phyloP scores from a whole-genome alignment of 805 yeast genomes.

The Candida adriatica region DNA sequence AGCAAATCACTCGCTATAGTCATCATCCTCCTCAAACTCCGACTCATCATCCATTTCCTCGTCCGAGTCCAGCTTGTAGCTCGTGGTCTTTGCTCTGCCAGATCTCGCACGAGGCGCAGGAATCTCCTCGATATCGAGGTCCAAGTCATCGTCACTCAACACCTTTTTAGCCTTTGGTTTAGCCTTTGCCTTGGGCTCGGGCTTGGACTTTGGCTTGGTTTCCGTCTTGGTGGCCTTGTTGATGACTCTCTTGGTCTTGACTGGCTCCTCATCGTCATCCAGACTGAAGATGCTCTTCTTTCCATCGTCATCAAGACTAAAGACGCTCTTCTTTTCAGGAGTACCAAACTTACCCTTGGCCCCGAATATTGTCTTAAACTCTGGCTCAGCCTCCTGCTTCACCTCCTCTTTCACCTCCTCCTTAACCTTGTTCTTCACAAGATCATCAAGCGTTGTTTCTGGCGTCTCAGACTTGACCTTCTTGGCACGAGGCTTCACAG shows the following conservation, averaged over 20 bases:
- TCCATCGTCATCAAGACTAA: conserved; percentile 3
- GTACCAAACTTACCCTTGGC: conserved; percentile 25
- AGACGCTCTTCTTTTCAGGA: conserved; percentile 10
- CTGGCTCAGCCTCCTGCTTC: conserved; percentile 16
- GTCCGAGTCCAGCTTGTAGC: conserved; percentile 7
- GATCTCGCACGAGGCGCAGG: conserved; percentile 14
- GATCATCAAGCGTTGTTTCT: neutral
- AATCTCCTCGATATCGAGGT: conserved; percentile 6
- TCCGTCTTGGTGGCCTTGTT: conserved; percentile 11
- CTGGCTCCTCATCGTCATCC: conserved; percentile 5
- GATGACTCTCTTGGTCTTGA: conserved; percentile 6
- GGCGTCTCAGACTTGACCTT: conserved; percentile 13
- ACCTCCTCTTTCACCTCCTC: conserved; percentile 11
- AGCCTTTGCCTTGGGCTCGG: conserved; percentile 1
- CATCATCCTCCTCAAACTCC: conserved; percentile 11
- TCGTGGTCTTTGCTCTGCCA: conserved; percentile 14
- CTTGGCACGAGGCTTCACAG: conserved; percentile 18
- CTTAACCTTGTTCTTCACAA: conserved; percentile 12
- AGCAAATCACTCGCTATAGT: conserved; percentile 12
- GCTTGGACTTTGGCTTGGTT: neutral
- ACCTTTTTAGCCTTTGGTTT: conserved; percentile 1
- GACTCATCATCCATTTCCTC: conserved; percentile 10
- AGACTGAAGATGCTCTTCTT: neutral
- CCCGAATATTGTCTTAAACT: conserved; percentile 32
- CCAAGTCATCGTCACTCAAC: conserved; percentile 13